Evolutionary conservation across 148 eudicot species (phyloP).

Genomic region (Fagopyrum esculentum): DNA sequence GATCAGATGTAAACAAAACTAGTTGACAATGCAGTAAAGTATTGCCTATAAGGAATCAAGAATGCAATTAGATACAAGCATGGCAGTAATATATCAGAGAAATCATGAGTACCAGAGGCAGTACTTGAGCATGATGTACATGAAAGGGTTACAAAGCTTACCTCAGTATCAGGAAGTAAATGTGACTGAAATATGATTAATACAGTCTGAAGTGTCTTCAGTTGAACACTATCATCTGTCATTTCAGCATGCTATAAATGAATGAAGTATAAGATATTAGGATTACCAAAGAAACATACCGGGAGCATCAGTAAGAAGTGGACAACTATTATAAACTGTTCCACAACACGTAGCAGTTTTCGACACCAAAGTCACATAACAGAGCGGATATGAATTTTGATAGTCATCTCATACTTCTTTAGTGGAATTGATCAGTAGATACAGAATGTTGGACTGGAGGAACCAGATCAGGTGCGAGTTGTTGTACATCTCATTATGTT

Average conservation of each 20-base stretch:
- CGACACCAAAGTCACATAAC: neutral
- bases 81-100: neutral
- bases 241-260: conserved; percentile 86
- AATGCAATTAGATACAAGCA: neutral
- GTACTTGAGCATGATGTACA: neutral
- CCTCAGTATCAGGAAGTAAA: conserved; percentile 89
- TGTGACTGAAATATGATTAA: conserved; percentile 85
- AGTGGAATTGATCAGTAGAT: neutral
- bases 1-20: neutral
- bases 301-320: neutral
- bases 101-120: neutral
- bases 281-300: conserved; percentile 6
- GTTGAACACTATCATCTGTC: conserved; percentile 88
- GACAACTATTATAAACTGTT: neutral
- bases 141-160: conserved; percentile 16
- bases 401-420: neutral
- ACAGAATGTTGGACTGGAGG: neutral
- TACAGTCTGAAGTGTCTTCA: conserved; percentile 93
- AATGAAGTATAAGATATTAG: conserved; percentile 1
- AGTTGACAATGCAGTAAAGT: neutral
- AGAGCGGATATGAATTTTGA: neutral
- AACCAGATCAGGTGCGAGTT: neutral
- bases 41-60: neutral
- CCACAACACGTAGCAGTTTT: neutral
- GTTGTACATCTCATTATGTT: neutral